Evolutionary conservation across 208 protist species (phyloP).

Genomic region (Crithidia expoeki): DNA sequence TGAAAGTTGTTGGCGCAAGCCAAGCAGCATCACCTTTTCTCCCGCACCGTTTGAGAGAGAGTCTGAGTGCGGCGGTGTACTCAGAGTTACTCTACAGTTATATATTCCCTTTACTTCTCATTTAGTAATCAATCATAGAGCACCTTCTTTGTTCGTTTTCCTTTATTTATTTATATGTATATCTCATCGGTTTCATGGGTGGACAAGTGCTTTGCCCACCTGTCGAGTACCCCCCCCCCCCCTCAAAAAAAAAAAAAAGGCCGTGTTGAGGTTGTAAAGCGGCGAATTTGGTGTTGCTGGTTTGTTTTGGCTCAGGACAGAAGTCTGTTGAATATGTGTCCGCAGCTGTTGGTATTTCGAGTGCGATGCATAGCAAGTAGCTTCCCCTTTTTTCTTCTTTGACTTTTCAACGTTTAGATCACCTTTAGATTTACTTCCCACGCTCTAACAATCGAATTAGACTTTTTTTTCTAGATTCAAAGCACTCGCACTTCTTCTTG

Average conservation of each 20-base stretch:
- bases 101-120: background rate
- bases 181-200: too few species aligned
- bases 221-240: too few species aligned
- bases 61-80: too few species aligned
- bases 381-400: slow-evolving; percentile 21
- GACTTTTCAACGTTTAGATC: background rate
- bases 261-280: background rate
- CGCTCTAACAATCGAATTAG: background rate
- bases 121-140: slow-evolving; percentile 9
- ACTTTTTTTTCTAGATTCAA: slow-evolving; percentile 7
- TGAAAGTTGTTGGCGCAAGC: background rate
- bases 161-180: too few species aligned
- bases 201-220: too few species aligned
- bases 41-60: too few species aligned
- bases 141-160: slow-evolving; percentile 12
- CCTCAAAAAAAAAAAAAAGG: slow-evolving; percentile 6
- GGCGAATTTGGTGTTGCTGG: background rate
- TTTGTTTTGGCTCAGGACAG: background rate
- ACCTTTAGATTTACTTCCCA: background rate
- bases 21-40: too few species aligned
- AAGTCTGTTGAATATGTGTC: background rate
- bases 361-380: background rate
- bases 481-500: background rate
- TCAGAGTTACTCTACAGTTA: background rate
- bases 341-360: background rate